These are phyloP conservation scores for Sugiyamaella valdiviana DNA, from an alignment of 805 yeast species.

Conservation along the genomic window DNA sequence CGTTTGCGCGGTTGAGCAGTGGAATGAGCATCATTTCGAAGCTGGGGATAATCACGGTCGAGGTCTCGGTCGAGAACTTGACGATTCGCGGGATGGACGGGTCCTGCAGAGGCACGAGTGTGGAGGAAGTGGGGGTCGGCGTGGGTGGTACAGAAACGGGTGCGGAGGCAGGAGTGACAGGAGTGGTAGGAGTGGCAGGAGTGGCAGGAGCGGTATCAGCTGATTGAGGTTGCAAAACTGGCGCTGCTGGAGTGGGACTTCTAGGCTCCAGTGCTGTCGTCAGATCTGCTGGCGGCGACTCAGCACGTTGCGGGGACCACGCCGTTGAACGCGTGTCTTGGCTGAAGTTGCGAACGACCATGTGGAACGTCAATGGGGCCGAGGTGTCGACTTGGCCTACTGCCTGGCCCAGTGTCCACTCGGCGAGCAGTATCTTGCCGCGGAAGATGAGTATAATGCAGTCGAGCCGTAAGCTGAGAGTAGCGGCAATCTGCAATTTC, in stretches of 20 bases:
- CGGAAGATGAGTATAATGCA: background rate
- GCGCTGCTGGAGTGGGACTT: background rate
- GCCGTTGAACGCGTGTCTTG: too few species aligned
- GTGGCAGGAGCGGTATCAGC: background rate
- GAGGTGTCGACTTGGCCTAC: background rate
- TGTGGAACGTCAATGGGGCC: conserved; percentile 10
- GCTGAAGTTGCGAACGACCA: too few species aligned
- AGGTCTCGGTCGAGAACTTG: background rate
- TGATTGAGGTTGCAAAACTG: background rate
- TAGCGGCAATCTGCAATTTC: background rate
- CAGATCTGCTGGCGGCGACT: too few species aligned
- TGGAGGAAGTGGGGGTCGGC: background rate
- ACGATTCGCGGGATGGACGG: background rate
- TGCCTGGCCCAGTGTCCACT: background rate
- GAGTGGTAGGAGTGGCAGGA: background rate
- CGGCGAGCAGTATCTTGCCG: background rate
- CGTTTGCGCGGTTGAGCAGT: background rate
- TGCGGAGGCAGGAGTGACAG: background rate
- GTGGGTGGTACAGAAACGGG: background rate
- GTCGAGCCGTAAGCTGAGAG: background rate
- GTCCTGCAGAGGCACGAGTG: background rate
- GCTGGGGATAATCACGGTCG: background rate
- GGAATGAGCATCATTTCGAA: background rate
- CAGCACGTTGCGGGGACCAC: too few species aligned
- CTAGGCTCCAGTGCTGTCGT: background rate